Evolutionary conservation across 73 alveolate species (phyloP), one percentile per base, ranked within the genome.

Genomic region (Durusdinium trenchii): DNA sequence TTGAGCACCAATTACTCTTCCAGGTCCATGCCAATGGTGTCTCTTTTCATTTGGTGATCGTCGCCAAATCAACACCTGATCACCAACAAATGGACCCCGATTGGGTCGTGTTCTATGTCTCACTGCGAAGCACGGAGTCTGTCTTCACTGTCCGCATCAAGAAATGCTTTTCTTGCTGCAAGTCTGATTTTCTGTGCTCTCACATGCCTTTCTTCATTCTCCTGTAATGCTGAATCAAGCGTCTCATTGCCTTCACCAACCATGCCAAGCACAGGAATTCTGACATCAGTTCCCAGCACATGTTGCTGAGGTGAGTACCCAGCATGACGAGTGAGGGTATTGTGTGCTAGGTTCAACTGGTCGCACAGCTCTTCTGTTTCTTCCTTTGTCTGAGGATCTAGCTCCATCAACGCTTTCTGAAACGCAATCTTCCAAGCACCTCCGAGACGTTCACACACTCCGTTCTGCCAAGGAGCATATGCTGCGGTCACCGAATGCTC

Each of bases 401-500:
- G 87, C 38, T 78, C 87, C 6, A 78, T 35, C 36, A 43, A 6
- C 18, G 40, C 2, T 38, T 78, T 78, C 3, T 43, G 40, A 43
- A 78, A 78, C 36, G 87, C 87, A 6, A 43, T 20, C 62, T 78
- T 78, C 87, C 87, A 78, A 40, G 23, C 40, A n/a, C 87, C 87
- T 43, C 87, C 87, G 5, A 2, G 60, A 9, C 87, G 60, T 43
- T 78, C 87, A 38, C 40, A 7, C 3, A 78, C 62, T 42, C 87
- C 87, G 40, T 40, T 78, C 45, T 73, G 85, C 85, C 85, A 73
- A 10, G 85, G 85, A 36, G 36, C 5, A 26, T 3, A 73, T 9
- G 48, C 85, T 3, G 85, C 85, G 3, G 85, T 35, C 48, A 36
- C 85, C 38, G 26, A 47, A 36, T 73, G 85, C 3, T 73, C 52